Evolutionary conservation across 163 green algal species (phyloP).

Genomic region (Trebouxiophyceae sp.): DNA sequence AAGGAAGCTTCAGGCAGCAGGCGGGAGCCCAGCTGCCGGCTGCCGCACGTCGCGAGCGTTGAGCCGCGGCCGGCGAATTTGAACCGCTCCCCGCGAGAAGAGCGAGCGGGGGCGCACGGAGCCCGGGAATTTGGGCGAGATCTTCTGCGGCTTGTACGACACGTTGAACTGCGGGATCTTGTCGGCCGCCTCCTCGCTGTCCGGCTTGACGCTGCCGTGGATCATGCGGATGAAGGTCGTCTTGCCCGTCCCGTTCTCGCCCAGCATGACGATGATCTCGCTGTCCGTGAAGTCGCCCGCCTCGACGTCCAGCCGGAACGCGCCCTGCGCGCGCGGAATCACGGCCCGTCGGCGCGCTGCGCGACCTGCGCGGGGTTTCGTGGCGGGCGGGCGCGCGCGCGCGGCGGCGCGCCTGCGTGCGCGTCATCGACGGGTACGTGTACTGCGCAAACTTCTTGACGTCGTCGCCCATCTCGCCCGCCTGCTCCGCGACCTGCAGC

Average conservation of each 20-base stretch:
- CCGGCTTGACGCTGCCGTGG: conserved; percentile 65
- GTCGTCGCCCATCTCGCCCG: conserved; percentile 44
- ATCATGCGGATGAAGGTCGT: conserved; percentile 99
- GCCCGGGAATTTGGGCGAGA: conserved; percentile 93
- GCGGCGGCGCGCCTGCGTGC: conserved; percentile 51
- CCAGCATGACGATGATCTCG: conserved; percentile 97
- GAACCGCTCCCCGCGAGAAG: too few species aligned
- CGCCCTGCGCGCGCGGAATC: too few species aligned
- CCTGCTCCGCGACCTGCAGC: conserved; percentile 29
- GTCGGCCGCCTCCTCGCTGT: conserved; percentile 46
- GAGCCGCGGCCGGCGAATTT: too few species aligned
- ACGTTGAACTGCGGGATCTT: conserved; percentile 74
- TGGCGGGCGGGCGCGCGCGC: too few species aligned
- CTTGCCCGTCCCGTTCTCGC: conserved; percentile 97
- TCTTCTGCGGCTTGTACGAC: conserved; percentile 99
- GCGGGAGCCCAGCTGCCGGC: too few species aligned
- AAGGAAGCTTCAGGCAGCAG: too few species aligned
- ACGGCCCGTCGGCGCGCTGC: background rate
- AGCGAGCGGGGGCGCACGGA: conserved; percentile 48
- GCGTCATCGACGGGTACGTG: conserved; percentile 90
- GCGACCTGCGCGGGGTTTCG: background rate
- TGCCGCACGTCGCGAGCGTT: too few species aligned
- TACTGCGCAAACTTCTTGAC: conserved; percentile 78
- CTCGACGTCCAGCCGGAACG: conserved; percentile 72
- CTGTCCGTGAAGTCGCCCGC: conserved; percentile 89